Conservation (phyloP, 306 rosid species). For the Quercus mongolica region DNA sequence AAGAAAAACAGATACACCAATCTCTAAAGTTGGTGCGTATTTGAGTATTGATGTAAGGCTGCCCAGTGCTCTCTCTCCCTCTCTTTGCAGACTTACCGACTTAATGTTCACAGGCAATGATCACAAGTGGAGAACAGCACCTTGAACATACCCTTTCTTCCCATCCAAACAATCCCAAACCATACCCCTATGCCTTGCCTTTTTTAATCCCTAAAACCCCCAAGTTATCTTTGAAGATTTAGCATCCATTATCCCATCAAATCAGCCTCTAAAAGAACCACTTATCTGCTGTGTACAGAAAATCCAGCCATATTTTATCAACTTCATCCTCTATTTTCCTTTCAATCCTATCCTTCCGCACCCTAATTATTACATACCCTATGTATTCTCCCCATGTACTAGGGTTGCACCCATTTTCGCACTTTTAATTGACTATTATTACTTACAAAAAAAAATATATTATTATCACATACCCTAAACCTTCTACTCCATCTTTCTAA, state of each 20-base stretch:
- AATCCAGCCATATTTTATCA: not conserved
- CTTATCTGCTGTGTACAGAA: not conserved
- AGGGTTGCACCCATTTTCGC: too few relatives aligned
- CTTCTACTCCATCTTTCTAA: not conserved
- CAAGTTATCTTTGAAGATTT: not conserved
- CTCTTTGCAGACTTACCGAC: not conserved
- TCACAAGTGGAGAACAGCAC: too few relatives aligned
- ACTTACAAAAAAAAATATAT: too few relatives aligned
- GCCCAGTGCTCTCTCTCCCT: too few relatives aligned
- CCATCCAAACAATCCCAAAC: not conserved
- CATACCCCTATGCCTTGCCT: not conserved
- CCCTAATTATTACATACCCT: not conserved
- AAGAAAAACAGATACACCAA: too few relatives aligned
- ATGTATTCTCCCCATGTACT: too few relatives aligned
- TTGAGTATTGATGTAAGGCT: too few relatives aligned
- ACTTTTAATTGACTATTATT: too few relatives aligned
- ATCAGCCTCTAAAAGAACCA: not conserved
- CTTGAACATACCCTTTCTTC: not conserved
- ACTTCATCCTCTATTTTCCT: not conserved
- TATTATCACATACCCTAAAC: not conserved
- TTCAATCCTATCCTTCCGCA: not conserved
- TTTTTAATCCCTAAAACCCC: not conserved
- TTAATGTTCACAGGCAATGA: too few relatives aligned
- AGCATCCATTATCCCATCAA: not conserved
- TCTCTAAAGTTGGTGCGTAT: too few relatives aligned